Base-by-base conservation (phyloP, 768 basidiomycete genomes). In the Gelatoporia subvermispora region DNA sequence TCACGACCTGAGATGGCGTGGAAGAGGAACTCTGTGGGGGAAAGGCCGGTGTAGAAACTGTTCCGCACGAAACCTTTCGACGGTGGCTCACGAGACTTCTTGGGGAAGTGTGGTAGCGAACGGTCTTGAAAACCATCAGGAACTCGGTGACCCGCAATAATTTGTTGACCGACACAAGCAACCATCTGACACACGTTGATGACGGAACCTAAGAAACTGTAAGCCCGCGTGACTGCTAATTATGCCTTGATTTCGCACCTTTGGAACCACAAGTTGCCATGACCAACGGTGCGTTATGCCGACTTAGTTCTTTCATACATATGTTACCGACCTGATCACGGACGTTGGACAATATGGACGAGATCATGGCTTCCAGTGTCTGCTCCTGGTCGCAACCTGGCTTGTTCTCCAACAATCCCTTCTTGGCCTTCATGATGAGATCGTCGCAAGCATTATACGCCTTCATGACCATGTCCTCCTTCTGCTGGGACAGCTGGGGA, bases 121-220 rank as follows among this genome's bases (percentile, higher is more conserved):
- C 96, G 88, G 68, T 99, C 96, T 68, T 97, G 95, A 73, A 99
- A 99, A 24, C 95, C 96, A 75, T 98, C 87, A 0, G 93, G 94
- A 5, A 99, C 93, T 79, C 96, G 96, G 70, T 91, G 87, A 7
- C 96, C 96, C 17, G 93, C 83, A 53, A 99, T 98, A 66, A 98
- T 97, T 65, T 99, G 96, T 63, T 99, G 96, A 4, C 96, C 96
- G 57, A 99, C 96, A 80, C 95, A 97, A 62, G 95, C 96, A 45
- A 98, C 95, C 96, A 99, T 99, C 71, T 99, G 96, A 20, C 93
- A 95, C 47, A 99, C 96, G 68, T 99, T 99, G 70, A 99, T 95
- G 53, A 93, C 90, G 60, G 96, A 98, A 66, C 96, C 95, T 88
- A 52, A n/a, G 36, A n/a, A 2, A 9, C 5, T 2, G 28, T 44